A percentile compares a stretch with the other conserved stretches of the same genome.
phyloP scores from a whole-genome alignment of 208 protist species.

The Leishmania lainsoni region DNA sequence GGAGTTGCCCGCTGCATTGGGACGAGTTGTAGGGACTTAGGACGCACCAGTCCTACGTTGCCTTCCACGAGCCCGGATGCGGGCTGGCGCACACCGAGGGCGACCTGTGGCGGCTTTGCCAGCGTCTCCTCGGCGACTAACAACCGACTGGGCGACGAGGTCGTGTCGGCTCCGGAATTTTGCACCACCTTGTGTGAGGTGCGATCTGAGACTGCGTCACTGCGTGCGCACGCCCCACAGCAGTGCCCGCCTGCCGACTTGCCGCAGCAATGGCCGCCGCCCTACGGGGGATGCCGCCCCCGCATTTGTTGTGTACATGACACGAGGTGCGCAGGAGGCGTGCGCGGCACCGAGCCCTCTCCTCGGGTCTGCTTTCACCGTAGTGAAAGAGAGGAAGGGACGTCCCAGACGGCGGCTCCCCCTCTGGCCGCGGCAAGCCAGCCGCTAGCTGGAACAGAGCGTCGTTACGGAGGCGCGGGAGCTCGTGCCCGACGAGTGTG shows the following conservation, averaged over 20 bases:
- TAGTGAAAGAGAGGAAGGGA: too few species aligned
- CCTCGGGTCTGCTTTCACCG: neutral
- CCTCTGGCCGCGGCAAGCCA: conserved; percentile 26
- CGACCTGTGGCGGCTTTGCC: neutral
- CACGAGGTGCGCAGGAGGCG: too few species aligned
- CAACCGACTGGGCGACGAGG: too few species aligned
- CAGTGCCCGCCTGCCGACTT: too few species aligned
- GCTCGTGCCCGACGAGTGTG: conserved; percentile 16
- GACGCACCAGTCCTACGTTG: neutral
- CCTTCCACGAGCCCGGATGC: neutral
- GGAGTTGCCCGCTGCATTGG: neutral
- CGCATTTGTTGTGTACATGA: too few species aligned
- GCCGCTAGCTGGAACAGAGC: neutral
- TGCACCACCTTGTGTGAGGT: neutral
- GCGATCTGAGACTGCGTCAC: neutral
- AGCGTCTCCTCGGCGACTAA: too few species aligned
- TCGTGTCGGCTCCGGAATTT: neutral
- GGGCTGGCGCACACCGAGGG: neutral
- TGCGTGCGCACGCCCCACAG: neutral
- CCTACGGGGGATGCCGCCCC: too few species aligned
- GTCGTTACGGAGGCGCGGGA: too few species aligned
- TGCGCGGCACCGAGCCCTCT: neutral
- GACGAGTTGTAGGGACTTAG: neutral
- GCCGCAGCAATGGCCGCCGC: too few species aligned
- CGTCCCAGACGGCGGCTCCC: too few species aligned